These are phyloP conservation scores for Xylaria intraflava DNA, from an alignment of 495 filamentous ascomycete species.

Conservation along the genomic window DNA sequence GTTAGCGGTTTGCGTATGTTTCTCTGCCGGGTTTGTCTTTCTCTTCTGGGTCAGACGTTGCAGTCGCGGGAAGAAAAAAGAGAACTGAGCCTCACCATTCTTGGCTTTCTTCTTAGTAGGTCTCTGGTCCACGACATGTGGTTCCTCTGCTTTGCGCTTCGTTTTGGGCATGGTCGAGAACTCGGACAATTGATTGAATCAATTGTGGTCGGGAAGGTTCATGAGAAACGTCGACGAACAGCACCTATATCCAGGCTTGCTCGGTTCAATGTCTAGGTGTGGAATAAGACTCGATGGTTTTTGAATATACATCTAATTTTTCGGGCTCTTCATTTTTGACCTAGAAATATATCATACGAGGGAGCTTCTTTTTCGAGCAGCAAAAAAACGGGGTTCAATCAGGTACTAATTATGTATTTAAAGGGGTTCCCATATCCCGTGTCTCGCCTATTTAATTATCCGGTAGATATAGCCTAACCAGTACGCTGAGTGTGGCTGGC, in stretches of 20 bases:
- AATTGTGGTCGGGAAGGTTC: not conserved
- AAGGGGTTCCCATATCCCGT: too few relatives aligned
- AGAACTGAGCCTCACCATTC: conserved; percentile 29
- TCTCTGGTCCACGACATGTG: conserved; percentile 28
- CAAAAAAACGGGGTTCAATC: not conserved
- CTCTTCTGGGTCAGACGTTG: not conserved
- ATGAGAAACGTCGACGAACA: not conserved
- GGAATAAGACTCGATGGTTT: too few relatives aligned
- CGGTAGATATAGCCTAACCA: too few relatives aligned
- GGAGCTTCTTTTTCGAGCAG: not conserved
- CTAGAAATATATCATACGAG: too few relatives aligned
- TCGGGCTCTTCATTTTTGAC: too few relatives aligned
- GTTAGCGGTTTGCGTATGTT: not conserved
- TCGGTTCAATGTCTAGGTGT: not conserved
- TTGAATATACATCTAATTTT: too few relatives aligned
- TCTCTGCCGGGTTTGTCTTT: not conserved
- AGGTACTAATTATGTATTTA: not conserved
- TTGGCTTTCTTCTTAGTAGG: conserved; percentile 39
- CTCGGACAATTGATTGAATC: not conserved
- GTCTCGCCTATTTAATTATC: too few relatives aligned
- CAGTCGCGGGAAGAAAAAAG: not conserved
- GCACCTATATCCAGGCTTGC: not conserved
- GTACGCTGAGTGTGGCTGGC: too few relatives aligned
- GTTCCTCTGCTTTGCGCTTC: conserved; percentile 43
- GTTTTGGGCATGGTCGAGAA: conserved; percentile 22